Evolutionary conservation across 1,139 yeast genomes (phyloP).

Genomic region (Zhuliangozyma parablackwelliae): DNA sequence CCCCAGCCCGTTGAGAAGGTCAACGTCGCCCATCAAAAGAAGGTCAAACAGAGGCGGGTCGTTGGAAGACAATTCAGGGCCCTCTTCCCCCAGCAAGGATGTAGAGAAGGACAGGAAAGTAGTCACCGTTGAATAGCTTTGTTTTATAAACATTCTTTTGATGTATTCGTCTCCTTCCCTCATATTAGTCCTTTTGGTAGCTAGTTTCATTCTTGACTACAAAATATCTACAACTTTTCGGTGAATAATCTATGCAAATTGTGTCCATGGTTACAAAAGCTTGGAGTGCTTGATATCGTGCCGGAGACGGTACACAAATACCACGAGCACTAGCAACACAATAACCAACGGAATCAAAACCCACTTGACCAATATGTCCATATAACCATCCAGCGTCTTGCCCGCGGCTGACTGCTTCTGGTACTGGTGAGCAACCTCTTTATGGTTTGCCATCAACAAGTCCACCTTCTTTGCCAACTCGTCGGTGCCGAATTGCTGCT

Average conservation of each 20-base stretch:
- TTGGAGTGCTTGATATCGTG: slow-evolving; percentile 54
- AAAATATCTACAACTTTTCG: too few relatives aligned
- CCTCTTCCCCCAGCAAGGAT: too few relatives aligned
- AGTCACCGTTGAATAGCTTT: too few relatives aligned
- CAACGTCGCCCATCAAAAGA: slow-evolving; percentile 39
- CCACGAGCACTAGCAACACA: slow-evolving; percentile 32
- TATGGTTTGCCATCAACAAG: slow-evolving; percentile 39
- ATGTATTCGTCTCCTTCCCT: too few relatives aligned
- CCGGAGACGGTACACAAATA: slow-evolving; percentile 45
- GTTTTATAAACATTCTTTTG: too few relatives aligned
- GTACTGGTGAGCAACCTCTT: slow-evolving; percentile 34
- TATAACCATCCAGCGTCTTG: not conserved
- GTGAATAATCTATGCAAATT: too few relatives aligned
- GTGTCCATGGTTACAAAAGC: slow-evolving; percentile 26
- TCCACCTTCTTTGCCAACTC: slow-evolving; percentile 38
- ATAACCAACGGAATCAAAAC: slow-evolving; percentile 39
- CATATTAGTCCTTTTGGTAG: too few relatives aligned
- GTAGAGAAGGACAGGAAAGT: too few relatives aligned
- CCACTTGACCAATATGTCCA: slow-evolving; percentile 29
- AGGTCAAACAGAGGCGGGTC: slow-evolving; percentile 14
- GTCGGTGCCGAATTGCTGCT: slow-evolving; percentile 35
- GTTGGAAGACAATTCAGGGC: not conserved
- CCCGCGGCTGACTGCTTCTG: slow-evolving; percentile 10
- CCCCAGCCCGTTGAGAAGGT: slow-evolving; percentile 27
- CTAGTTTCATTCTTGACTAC: too few relatives aligned